Percentiles rank a stretch among this genome's conserved stretches.
Conservation (phyloP, 371 early-diverging fungal genomes). For the Circinella umbellata region DNA sequence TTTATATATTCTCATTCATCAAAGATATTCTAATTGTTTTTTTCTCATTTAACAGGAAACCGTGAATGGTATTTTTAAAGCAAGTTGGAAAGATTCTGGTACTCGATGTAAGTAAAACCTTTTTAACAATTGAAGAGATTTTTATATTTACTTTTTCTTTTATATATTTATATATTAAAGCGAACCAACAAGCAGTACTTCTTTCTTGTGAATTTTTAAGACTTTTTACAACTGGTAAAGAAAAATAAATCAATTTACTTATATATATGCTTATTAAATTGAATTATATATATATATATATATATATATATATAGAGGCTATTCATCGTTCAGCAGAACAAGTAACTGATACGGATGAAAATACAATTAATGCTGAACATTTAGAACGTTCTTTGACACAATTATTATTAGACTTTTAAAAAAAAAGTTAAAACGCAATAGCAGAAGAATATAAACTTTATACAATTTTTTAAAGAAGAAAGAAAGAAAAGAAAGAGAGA, state of each 20-base stretch:
- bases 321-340: slow-evolving; percentile 15
- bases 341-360: neutral
- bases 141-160: neutral
- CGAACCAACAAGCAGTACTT: slow-evolving; percentile 6
- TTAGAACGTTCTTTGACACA: slow-evolving; percentile 13
- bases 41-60: neutral
- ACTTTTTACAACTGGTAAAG: slow-evolving; percentile 8
- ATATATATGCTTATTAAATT: neutral
- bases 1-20: neutral
- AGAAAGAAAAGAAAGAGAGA: neutral
- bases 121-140: neutral
- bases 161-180: neutral
- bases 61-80: neutral
- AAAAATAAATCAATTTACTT: neutral
- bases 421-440: no score
- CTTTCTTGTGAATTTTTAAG: slow-evolving; percentile 12
- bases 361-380: slow-evolving; percentile 11
- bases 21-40: neutral
- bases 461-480: neutral
- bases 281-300: neutral
- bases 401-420: slow-evolving; percentile 16
- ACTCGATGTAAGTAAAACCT: neutral
- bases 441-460: no score
- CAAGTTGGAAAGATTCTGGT: neutral
- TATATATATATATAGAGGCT: slow-evolving; percentile 1